phyloP scores from a whole-genome alignment of 257 asterid species.

The Scutellaria barbata region DNA sequence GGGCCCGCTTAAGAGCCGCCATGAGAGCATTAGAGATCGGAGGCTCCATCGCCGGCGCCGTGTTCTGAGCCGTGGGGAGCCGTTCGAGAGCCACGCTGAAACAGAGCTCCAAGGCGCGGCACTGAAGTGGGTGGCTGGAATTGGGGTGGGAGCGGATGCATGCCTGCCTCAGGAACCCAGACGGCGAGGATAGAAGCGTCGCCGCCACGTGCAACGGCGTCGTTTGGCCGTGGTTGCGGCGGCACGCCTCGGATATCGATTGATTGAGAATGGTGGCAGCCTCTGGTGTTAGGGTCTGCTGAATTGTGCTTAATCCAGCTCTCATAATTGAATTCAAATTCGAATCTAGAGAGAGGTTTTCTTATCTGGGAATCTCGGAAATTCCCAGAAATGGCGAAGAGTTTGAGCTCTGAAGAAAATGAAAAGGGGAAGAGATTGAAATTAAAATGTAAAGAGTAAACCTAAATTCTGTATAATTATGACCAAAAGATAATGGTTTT shows the following conservation, averaged over 20 bases:
- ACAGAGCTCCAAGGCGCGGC: constrained; percentile 83
- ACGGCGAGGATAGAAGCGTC: constrained; percentile 65
- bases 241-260: constrained; percentile 74
- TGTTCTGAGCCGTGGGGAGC: constrained; percentile 63
- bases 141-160: constrained; percentile 88
- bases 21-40: constrained; percentile 85
- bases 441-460: constrained; percentile 4
- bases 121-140: constrained; percentile 85
- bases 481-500: constrained; percentile 3
- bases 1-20: constrained; percentile 92
- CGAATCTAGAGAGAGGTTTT: constrained; percentile 11
- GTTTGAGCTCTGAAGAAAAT: background rate
- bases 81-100: constrained; percentile 86
- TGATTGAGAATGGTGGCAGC: constrained; percentile 67
- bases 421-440: constrained; percentile 4
- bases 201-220: constrained; percentile 96
- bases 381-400: constrained; percentile 15
- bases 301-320: constrained; percentile 76
- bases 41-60: constrained; percentile 58
- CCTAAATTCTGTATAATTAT: background rate
- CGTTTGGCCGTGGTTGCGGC: constrained; percentile 86
- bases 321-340: constrained; percentile 49
- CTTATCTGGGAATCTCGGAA: too few relatives aligned
- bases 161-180: constrained; percentile 72
- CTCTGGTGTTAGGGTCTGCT: constrained; percentile 80